Evolutionary conservation across 768 basidiomycete genomes (phyloP).

Genomic region (Russula lepida): DNA sequence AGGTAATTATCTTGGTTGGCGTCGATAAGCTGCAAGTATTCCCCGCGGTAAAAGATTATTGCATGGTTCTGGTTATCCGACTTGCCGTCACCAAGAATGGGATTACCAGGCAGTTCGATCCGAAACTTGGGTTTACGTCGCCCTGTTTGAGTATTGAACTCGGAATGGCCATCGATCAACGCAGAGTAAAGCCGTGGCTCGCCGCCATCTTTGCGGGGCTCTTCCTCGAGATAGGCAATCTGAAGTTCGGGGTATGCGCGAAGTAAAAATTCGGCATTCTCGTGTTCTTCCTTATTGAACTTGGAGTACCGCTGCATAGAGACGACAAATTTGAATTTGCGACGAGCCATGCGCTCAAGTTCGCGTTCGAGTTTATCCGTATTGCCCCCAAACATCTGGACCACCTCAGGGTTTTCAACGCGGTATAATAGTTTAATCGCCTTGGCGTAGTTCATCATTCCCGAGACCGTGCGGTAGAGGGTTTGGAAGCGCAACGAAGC

Average conservation of each 20-base stretch:
- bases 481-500: constrained; percentile 98
- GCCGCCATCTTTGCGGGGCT: constrained; percentile 89
- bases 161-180: constrained; percentile 96
- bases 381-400: constrained; percentile 94
- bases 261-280: constrained; percentile 96
- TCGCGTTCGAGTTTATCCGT: constrained; percentile 95
- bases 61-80: constrained; percentile 99
- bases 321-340: constrained; percentile 99
- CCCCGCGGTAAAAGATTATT: constrained; percentile 98
- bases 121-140: constrained; percentile 93
- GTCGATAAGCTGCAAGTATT: constrained; percentile 98
- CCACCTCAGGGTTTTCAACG: constrained; percentile 98
- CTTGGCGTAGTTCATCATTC: constrained; percentile 99
- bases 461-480: constrained; percentile 95
- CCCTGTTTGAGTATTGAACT: constrained; percentile 84
- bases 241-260: constrained; percentile 98
- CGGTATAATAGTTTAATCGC: constrained; percentile 99
- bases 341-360: constrained; percentile 92
- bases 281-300: constrained; percentile 98
- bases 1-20: constrained; percentile 99
- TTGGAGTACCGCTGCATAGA: constrained; percentile 99
- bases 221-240: constrained; percentile 97
- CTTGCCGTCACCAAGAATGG: constrained; percentile 97
- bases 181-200: constrained; percentile 94
- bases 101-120: constrained; percentile 97